Conservation (phyloP, 306 rosid genomes). For the Prunus fruticosa region DNA sequence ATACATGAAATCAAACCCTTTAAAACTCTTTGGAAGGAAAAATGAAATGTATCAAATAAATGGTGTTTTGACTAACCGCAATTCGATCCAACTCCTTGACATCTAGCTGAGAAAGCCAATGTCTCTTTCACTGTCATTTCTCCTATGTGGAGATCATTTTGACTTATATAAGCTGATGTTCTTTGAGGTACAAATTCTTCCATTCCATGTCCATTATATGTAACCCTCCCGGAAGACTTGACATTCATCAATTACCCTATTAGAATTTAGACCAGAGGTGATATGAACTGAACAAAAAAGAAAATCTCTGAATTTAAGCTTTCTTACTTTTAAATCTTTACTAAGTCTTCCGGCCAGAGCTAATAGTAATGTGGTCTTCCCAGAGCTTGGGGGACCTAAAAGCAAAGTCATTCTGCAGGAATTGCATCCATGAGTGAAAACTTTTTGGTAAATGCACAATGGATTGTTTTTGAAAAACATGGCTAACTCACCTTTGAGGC, state of each 20-base stretch:
- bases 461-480: neutral
- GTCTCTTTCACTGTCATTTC: conserved; percentile 96
- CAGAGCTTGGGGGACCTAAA: conserved; percentile 91
- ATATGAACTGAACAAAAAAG: neutral
- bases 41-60: neutral
- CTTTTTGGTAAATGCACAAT: neutral
- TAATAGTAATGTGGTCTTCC: conserved; percentile 73
- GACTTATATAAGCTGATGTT: conserved; percentile 81
- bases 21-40: neutral
- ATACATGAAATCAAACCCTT: neutral
- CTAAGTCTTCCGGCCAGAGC: conserved; percentile 77
- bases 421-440: neutral
- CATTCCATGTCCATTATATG: conserved; percentile 67
- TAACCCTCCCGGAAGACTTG: conserved; percentile 63
- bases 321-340: conserved; percentile 34
- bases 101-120: conserved; percentile 81
- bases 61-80: conserved; percentile 30
- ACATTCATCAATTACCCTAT: conserved; percentile 9
- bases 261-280: conserved; percentile 2
- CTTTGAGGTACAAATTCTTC: conserved; percentile 79
- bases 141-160: conserved; percentile 79
- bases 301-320: too few species aligned
- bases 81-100: conserved; percentile 76
- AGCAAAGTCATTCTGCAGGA: conserved; percentile 70
- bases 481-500: conserved; percentile 37